Base-by-base conservation (phyloP, 164 flowering plant genomes). In the Kingdonia uniflora region DNA sequence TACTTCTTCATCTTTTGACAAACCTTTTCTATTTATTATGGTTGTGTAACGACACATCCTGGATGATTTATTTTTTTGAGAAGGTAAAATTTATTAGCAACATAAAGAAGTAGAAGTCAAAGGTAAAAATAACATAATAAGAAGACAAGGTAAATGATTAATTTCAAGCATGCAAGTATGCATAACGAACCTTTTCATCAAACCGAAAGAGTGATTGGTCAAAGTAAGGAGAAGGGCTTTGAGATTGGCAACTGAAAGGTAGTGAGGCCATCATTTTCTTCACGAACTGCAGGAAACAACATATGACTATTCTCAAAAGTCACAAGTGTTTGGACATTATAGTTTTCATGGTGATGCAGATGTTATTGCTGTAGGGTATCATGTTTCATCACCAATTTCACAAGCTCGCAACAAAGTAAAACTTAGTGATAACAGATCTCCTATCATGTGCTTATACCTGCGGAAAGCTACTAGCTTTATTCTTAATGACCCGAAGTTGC, bases 201-300 rank as follows among this genome's bases (percentile, higher is more conserved):
- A 65, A 94, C 58, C 97, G 80, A 63, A 82, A 94, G 49, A 94
- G 92, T 52, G 87, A 84, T 65, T 82, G 92, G 58, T 94, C 99
- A 76, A 94, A 89, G 55, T 94, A 94, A 5, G 99, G 97, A 55
- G 99, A 94, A 42, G 99, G 95, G 58, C 95, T 94, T 62, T 73
- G 86, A 21, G 89, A 86, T 61, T 94, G 99, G 65, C 95, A 86
- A 61, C 74, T 77, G 74, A 80, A 79, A 35, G 99, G 96, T 73
- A 94, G 68, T 42, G 82, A 68, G 21, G 73, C 67, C 68, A 81
- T 67, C 77, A 81, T 83, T 77, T 86, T 94, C 92, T 86, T 94
- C 72, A 81, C 87, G 77, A 87, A 89, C 99, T 89, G 85, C 68
- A 65, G 40, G 55, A 65, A 10, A 37, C 42, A 64, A 52, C 4